Evolutionary conservation across 202 grass and related monocot genomes (phyloP), one percentile per base, ranked within the genome.

Genomic region (Zoysia matrella): DNA sequence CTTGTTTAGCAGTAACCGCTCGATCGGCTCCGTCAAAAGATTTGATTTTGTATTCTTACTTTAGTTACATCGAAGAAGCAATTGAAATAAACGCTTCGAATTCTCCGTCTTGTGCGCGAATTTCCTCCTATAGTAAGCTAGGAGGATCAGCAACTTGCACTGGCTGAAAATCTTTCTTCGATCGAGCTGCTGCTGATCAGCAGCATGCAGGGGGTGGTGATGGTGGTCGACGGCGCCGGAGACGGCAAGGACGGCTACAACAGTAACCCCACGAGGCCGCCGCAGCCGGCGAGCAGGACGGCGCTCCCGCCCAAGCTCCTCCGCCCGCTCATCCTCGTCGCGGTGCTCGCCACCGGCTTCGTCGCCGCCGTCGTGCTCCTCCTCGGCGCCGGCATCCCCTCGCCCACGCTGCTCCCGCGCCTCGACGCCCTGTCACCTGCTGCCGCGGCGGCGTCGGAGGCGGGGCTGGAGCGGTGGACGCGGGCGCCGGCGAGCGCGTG

Each of bases 321-420:
- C 73, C 83, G 86, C 4, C 69, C 78, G 6, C 42, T 84, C 60
- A 71, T 88, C 3, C 42, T 94, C 10, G 79, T 84, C 50, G 70
- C 88, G 11, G 73, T 87, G 73, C 48, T 93, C 10, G 72, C 68
- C 50, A 60, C 84, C 8, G 88, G 75, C 12, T 69, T 89, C 55
- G 52, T 85, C 14, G 67, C 76, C 5, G 75, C 80, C 7, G 46
- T 14, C 47, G 13, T 81, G n/a, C 52, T 89, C 1, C 61, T 89
- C 39, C 22, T 88, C 50, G 8, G 80, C 52, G 41, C 52, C 68
- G 4, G 41, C 16, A 4, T 44, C 49, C 54, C n/a, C 11, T 10
- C 51, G 13, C 73, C 80, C 69, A 11, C 8, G 55, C 15, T 58
- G 22, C 46, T 82, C 4, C 4, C 82, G 58, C 65, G 50, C 41